Percentiles rank a stretch among this genome's conserved stretches.
phyloP scores from a whole-genome alignment of 495 filamentous ascomycete genomes.

The Poronia punctata region DNA sequence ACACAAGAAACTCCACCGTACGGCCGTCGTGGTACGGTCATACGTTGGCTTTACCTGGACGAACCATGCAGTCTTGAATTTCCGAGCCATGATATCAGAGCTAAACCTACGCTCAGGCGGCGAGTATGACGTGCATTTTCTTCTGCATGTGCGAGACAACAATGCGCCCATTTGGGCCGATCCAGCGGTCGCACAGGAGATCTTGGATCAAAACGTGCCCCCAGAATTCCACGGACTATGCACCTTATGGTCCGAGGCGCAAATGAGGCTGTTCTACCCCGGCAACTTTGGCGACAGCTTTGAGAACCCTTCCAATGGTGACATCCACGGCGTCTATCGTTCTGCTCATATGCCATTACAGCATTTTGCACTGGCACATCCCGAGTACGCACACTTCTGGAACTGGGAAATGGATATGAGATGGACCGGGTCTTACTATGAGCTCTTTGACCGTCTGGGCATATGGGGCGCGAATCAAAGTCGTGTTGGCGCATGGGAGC shows the following conservation, averaged over 20 bases:
- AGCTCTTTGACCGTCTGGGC: conserved; percentile 70
- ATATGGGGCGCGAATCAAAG: conserved; percentile 74
- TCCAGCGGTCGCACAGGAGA: conserved; percentile 42
- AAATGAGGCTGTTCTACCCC: conserved; percentile 83
- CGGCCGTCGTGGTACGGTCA: conserved; percentile 64
- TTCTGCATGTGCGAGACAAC: conserved; percentile 68
- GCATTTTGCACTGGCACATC: conserved; percentile 82
- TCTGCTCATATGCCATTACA: conserved; percentile 86
- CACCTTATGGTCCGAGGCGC: conserved; percentile 85
- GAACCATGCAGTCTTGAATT: conserved; percentile 58
- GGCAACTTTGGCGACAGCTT: conserved; percentile 61
- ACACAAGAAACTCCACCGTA: conserved; percentile 44
- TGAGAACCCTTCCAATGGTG: conserved; percentile 50
- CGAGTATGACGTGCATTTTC: conserved; percentile 75
- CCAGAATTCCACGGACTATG: conserved; percentile 81
- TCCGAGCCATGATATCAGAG: conserved; percentile 76
- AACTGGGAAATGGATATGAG: conserved; percentile 98
- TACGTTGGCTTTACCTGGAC: conserved; percentile 67
- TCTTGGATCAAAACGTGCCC: conserved; percentile 69
- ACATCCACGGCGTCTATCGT: conserved; percentile 86
- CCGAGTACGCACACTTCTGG: conserved; percentile 92
- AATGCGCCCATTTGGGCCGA: conserved; percentile 59
- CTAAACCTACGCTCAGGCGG: conserved; percentile 64
- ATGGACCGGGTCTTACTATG: conserved; percentile 89
- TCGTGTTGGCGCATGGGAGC: conserved; percentile 82